Evolutionary conservation across 192 early-diverging fungal genomes (phyloP).

Genomic region (Podila epicladia): DNA sequence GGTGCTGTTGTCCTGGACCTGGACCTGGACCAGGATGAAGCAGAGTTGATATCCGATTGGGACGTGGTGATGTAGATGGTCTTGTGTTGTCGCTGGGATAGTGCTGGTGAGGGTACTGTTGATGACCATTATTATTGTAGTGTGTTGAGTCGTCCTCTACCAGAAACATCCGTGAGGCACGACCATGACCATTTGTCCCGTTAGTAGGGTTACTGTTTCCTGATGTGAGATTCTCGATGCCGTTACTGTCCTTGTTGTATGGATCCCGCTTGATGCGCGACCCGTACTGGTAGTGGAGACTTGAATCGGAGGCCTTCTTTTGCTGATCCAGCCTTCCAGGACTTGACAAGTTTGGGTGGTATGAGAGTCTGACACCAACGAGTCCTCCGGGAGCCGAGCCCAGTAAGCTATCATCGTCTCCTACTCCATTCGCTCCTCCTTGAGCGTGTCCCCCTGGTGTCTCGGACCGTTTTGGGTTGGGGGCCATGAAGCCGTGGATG

Average conservation of each 20-base stretch:
- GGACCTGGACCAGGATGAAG: background rate
- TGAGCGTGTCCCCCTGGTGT: background rate
- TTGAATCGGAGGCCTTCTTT: slow-evolving; percentile 30
- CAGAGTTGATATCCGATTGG: background rate
- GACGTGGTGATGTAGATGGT: slow-evolving; percentile 5
- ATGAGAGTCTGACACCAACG: slow-evolving; percentile 7
- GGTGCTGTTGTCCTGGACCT: background rate
- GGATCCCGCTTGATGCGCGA: slow-evolving; percentile 9
- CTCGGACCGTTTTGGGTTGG: slow-evolving; percentile 11
- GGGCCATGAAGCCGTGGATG: slow-evolving; percentile 28
- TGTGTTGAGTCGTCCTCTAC: too few relatives aligned
- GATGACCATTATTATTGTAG: background rate
- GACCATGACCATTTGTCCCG: too few relatives aligned
- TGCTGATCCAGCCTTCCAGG: slow-evolving; percentile 38
- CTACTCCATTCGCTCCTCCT: background rate
- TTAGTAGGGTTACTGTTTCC: background rate
- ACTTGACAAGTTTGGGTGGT: slow-evolving; percentile 42
- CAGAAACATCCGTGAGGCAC: too few relatives aligned
- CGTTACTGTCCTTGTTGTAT: slow-evolving; percentile 9
- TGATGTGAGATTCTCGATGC: background rate
- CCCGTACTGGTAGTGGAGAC: slow-evolving; percentile 27
- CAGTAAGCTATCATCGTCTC: background rate
- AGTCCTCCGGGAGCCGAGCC: slow-evolving; percentile 7
- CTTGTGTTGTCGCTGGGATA: background rate
- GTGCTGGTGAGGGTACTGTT: background rate